Base-by-base conservation (phyloP, 257 asterid genomes). In the Plectranthus barbatus region DNA sequence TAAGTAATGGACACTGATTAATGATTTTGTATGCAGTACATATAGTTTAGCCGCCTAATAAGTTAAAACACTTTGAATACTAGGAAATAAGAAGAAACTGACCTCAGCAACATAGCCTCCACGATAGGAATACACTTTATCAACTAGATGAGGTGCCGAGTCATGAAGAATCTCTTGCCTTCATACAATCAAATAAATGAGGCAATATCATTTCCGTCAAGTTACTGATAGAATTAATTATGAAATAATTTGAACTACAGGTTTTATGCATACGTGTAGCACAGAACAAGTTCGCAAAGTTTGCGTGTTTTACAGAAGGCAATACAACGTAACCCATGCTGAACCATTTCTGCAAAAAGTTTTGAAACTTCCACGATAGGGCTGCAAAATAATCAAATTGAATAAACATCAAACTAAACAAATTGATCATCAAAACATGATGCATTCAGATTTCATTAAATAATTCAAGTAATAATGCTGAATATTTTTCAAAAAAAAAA, bases 261-360 rank as follows among this genome's bases (percentile, higher is more conserved):
- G 40, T 48, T 66, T 70, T 37, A 52, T 59, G 76, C 97, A 34
- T 83, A 92, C 97, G 99, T 85, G 79, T 89, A 80, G 81, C 79
- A 83, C 21, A 92, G 85, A 75, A 92, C 97, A 70, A 89, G 99
- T 77, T 89, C 97, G 71, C 97, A 92, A 62, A 92, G 97, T 79
- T 86, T 89, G 76, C 99, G 91, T 19, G 97, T 79, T 89, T 81
- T 89, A 83, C 99, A 92, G 69, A 92, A 92, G 49, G 97, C 86
- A 79, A 92, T 89, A 74, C 96, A 86, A 41, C 99, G 96, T 72
- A 86, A 80, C 46, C 99, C 95, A 67, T 92, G 99, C 89, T 89
- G 95, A 69, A 92, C 88, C 86, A 86, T 85, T 84, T 92, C 99
- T 18, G 91, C 97, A 60, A 92, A 84, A 73, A 89, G 83, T 77